phyloP scores from a whole-genome alignment of 2,329 filamentous ascomycete species.

The Exophiala sideris region DNA sequence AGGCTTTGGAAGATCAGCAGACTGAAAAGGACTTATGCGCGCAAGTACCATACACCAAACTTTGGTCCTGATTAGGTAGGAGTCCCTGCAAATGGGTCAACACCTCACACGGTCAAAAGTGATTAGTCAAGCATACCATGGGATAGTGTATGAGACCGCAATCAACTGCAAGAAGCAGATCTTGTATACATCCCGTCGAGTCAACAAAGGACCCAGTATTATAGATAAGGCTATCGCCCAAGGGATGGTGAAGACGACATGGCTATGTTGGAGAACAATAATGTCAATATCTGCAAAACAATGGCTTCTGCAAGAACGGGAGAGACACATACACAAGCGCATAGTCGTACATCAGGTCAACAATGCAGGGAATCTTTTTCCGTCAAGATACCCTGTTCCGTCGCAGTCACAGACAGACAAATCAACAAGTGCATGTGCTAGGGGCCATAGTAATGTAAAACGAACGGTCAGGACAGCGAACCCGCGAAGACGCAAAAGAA shows the following conservation, averaged over 20 bases:
- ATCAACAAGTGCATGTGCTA: background rate
- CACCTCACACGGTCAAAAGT: background rate
- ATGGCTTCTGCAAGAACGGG: background rate
- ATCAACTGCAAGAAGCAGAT: conserved; percentile 59
- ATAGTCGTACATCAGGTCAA: conserved; percentile 47
- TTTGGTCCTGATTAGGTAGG: conserved; percentile 64
- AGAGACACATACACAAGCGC: conserved; percentile 56
- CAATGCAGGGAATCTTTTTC: background rate
- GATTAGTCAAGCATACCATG: conserved; percentile 50
- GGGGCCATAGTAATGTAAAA: background rate
- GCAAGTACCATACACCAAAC: conserved; percentile 57
- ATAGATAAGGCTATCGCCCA: conserved; percentile 58
- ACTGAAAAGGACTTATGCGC: background rate
- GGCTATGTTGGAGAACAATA: conserved; percentile 40
- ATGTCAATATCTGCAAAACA: conserved; percentile 1
- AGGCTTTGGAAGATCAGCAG: conserved; percentile 41
- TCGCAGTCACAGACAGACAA: background rate
- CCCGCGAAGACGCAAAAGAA: too few relatives aligned
- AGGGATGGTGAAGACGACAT: conserved; percentile 66
- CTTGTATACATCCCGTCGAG: conserved; percentile 61
- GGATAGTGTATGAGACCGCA: conserved; percentile 65
- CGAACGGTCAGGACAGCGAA: background rate
- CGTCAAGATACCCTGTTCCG: background rate
- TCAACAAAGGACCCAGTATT: conserved; percentile 60
- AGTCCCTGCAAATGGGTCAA: conserved; percentile 45